Base-by-base conservation (phyloP, 176 grass and related monocot genomes). In the Oryza coarctata region DNA sequence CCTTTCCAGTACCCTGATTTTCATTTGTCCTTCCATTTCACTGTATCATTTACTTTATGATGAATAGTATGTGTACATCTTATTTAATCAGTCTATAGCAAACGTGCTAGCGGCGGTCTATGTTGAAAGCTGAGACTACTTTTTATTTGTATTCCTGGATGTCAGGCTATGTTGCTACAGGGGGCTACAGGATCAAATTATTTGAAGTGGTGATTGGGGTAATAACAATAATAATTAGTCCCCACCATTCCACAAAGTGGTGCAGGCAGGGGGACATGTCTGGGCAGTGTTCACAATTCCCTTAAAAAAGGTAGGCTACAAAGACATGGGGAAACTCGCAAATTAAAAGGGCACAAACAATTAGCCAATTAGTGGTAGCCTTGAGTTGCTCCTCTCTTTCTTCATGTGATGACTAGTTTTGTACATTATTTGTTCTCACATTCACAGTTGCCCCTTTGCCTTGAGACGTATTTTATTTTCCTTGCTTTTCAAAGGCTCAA, bases 1-100 rank as follows among this genome's bases (percentile, higher is more conserved):
- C 90, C 43, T 43, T 88, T 87, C 52, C 63, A 49, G 79, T 91
- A 85, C 65, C 60, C 9, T 76, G 57, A 12, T 73, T 34, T 83
- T 73, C 47, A 1, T 63, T 68, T 70, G 50, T 60, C 49, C 28
- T 71, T 78, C 43, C 49, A 22, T 26, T 73, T 10, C 18, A 82
- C 40, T 83, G 12, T 63, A 11, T 77, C 60, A 57, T 76, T 61
- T 47, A 75, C n/a, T 27, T 27, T 65, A 38, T 43, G 9, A 75
- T 12, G 80, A 83, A 61, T 9, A 32, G 18, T 70, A 67, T 30
- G n/a, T 32, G 7, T 9, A 35, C 6, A 71, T 34, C 52, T 82
- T 65, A 38, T 52, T 83, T 34, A 82, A 43, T 36, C 35, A 23
- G 26, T 73, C 18, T 32, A 23, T 6, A 45, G 13, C 10, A 23